Base-by-base conservation (phyloP, 768 basidiomycete genomes). In the Podaxis sp. region DNA sequence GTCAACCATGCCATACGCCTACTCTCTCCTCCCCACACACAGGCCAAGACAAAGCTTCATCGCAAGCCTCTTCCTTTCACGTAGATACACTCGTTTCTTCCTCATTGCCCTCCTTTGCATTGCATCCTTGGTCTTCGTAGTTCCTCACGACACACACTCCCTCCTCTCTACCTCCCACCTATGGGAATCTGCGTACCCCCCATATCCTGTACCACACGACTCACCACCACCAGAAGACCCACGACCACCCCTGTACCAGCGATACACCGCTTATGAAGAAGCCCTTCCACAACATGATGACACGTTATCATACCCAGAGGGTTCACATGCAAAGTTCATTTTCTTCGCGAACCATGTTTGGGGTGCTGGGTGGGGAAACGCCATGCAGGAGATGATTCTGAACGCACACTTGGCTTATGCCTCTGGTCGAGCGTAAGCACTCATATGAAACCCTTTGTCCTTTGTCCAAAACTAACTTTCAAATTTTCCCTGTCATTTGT, bases 361-460 rank as follows among this genome's bases (percentile, higher is more conserved):
- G 4, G 83, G 66, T 7, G 75, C 78, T 46, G 87, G 86, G 2
- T 87, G 83, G 83, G 86, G 85, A 2, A 88, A 88, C 57, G 76
- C 70, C 7, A 73, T 87, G 75, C 83, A 88, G 61, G 85, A 86
- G 61, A 76, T 84, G 60, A 55, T 87, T 3, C 64, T 86, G 50
- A 79, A 81, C 51, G 75, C 82, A 0, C 72, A 82, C 47, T 69
- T 88, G 2, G 80, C 84, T 0, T 74, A 79, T 51, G 67, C 71
- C 1, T 68, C 82, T 0, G 76, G 77, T 32, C 70, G 85, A 63
- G 73, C 82, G 81, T 87, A 68, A 60, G 85, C 11, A 7, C 46
- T 4, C 7, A 42, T 44, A 18, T 35, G 18, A 16, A 28, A 27
- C 46, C 16, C 37, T 6, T 2, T 40, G 14, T 40, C 10, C 35